phyloP scores from a whole-genome alignment of 345 rosid genomes.

The Isatis tinctoria region DNA sequence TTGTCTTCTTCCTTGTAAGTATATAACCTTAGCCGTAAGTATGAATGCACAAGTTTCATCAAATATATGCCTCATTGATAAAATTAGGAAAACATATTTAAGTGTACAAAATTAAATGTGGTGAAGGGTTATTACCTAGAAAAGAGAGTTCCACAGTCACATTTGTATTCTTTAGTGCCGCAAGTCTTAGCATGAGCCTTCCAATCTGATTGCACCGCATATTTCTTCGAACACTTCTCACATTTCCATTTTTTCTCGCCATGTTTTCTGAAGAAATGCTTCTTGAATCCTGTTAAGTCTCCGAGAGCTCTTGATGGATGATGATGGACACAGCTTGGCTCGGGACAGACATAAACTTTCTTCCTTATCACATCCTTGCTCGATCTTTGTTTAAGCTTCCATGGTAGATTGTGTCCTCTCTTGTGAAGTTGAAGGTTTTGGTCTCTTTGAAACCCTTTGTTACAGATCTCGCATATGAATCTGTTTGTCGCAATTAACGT shows the following conservation, averaged over 20 bases:
- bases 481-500: constrained; percentile 79
- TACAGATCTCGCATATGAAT: constrained; percentile 75
- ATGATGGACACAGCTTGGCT: constrained; percentile 73
- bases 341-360: constrained; percentile 79
- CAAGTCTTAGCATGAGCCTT: constrained; percentile 95
- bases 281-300: constrained; percentile 75
- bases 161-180: constrained; percentile 90
- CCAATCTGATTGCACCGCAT: constrained; percentile 92
- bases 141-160: constrained; percentile 94
- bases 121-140: constrained; percentile 51
- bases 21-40: not conserved
- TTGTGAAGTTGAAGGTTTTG: constrained; percentile 82
- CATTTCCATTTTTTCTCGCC: constrained; percentile 99
- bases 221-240: constrained; percentile 90
- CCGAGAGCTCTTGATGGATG: constrained; percentile 77
- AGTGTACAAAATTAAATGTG: not conserved
- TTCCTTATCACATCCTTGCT: constrained; percentile 55
- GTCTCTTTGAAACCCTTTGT: constrained; percentile 81
- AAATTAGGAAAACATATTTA: not conserved
- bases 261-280: constrained; percentile 54
- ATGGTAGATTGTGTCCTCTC: constrained; percentile 80
- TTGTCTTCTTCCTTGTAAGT: constrained; percentile 19
- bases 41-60: constrained; percentile 25
- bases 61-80: not conserved
- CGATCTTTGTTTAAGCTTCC: constrained; percentile 77